phyloP scores from a whole-genome alignment of 2,329 filamentous ascomycete genomes.

The Diaporthe destruens region DNA sequence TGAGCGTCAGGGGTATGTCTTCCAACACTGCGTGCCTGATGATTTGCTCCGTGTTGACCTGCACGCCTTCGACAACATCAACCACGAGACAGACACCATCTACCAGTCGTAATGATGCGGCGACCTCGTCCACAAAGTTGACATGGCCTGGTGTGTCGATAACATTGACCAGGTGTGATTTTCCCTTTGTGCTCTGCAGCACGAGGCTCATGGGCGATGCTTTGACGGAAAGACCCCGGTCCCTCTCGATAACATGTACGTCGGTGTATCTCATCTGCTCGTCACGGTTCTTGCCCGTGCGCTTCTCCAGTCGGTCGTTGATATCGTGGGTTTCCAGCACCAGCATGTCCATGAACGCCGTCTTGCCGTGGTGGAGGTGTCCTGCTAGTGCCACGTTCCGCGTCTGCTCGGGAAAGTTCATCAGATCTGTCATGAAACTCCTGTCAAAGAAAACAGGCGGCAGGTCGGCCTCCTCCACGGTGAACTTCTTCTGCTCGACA shows the following conservation, averaged over 20 bases:
- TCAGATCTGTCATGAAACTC: slow-evolving; percentile 93
- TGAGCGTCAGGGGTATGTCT: slow-evolving; percentile 86
- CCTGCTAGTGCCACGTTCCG: slow-evolving; percentile 93
- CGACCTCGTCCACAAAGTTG: slow-evolving; percentile 98
- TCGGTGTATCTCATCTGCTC: slow-evolving; percentile 97
- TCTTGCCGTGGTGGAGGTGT: slow-evolving; percentile 97
- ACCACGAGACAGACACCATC: slow-evolving; percentile 95
- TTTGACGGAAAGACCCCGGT: slow-evolving; percentile 92
- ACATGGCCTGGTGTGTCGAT: slow-evolving; percentile 97
- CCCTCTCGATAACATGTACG: slow-evolving; percentile 87
- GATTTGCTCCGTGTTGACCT: slow-evolving; percentile 95
- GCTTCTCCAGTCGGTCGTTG: slow-evolving; percentile 80
- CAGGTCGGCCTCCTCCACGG: slow-evolving; percentile 90
- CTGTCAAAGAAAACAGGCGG: slow-evolving; percentile 90
- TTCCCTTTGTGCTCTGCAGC: slow-evolving; percentile 87
- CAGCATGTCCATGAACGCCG: slow-evolving; percentile 97
- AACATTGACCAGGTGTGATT: slow-evolving; percentile 95
- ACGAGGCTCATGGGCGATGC: slow-evolving; percentile 94
- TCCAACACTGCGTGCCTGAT: slow-evolving; percentile 96
- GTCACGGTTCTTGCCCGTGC: slow-evolving; percentile 83
- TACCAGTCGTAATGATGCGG: slow-evolving; percentile 85
- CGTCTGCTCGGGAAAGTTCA: slow-evolving; percentile 95
- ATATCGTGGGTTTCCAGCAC: slow-evolving; percentile 96
- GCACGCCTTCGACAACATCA: slow-evolving; percentile 98
- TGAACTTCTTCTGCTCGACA: slow-evolving; percentile 95